Evolutionary conservation across 495 filamentous ascomycete species (phyloP), one percentile per base, ranked within the genome.

Genomic region (Aspergillus indologenus): DNA sequence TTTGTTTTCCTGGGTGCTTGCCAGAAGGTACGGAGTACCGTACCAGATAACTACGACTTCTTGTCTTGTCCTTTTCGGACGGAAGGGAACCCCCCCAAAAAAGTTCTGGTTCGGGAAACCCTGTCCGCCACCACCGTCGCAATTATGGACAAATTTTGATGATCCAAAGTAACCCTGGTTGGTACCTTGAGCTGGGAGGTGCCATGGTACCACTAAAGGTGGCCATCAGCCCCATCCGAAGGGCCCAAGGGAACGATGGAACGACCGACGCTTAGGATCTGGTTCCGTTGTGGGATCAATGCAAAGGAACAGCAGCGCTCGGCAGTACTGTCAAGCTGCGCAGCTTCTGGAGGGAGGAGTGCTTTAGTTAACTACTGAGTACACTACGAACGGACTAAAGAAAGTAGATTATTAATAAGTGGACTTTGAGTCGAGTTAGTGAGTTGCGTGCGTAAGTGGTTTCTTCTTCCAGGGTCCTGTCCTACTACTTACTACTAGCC

Each of bases 131-230:
- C 26, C 48, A 31, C 48, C 24, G 48, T 31, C 48, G 48, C 17
- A 51, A 51, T 15, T 51, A 29, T 51, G 48, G 24, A 29, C 48
- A 29, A 51, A 18, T 17, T n/a, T n/a, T n/a, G 48, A 19, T 51
- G 11, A 51, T n/a, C 18, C n/a, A 50, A 29, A n/a, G 29, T 24
- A 51, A 51, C 24, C n/a, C 48, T 50, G 34, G 34, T 40, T 40
- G 34, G 34, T 40, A 40, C 34, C 34, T 40, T 40, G 34, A 40
- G 5, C 34, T 40, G 34, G 34, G 9, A 40, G 5, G 34, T 40
- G 34, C 34, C 34, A 40, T 40, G 34, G 34, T 2, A 40, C n/a
- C n/a, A n/a, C n/a, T n/a, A n/a, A n/a, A n/a, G n/a, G n/a, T n/a
- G 12, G 34, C 34, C 34, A 40, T 40, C 34, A 40, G 34, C 34